Base-by-base conservation (phyloP, 352 stramenopile species). In the Pythium periplocum region DNA sequence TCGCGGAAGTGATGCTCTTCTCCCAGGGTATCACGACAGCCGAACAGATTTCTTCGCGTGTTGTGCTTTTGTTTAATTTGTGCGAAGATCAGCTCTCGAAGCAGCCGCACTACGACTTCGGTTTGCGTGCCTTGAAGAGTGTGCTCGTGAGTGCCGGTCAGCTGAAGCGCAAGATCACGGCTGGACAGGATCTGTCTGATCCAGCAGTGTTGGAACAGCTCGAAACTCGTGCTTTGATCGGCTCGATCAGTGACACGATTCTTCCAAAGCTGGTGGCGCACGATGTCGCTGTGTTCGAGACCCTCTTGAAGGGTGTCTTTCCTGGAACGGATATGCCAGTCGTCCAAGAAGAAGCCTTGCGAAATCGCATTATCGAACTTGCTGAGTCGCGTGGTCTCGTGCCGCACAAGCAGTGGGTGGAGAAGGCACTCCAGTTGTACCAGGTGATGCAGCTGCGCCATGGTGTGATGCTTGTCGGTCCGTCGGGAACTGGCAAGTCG, bases 21-120 rank as follows among this genome's bases (percentile, higher is more conserved):
- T 98, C 96, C 38, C 97, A 99, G 77, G 98, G 98, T 46, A 99
- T 99, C 69, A 97, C 94, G 4, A 98, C 92, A 3, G 97, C 98
- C 1, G 95, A 99, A 54, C 78, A 96, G 47, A 94, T 99, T 26
- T 90, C 97, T 11, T 90, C 89, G 4, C 98, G 96, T 68, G 88
- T 99, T 51, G 97, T 99, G 9, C 78, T 99, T 57, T 78, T 99
- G 9, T 99, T 99, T 68, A 95, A 98, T 42, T 70, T 99, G 32
- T 99, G 97, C 56, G 82, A 98, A 67, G 86, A 98, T 45, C 95
- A 98, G 66, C 88, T 99, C 43, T 99, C 96, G 2, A 97, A 96
- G 55, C 98, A 99, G 61, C 86, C 86, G n/a, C 98, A 99, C 71
- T 99, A 99, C 71, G 98, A 99, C 66, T 99, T 99, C 71, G 97